These are phyloP conservation scores for Candida gorgasii DNA, from an alignment of 805 yeast species.

Conservation along the genomic window DNA sequence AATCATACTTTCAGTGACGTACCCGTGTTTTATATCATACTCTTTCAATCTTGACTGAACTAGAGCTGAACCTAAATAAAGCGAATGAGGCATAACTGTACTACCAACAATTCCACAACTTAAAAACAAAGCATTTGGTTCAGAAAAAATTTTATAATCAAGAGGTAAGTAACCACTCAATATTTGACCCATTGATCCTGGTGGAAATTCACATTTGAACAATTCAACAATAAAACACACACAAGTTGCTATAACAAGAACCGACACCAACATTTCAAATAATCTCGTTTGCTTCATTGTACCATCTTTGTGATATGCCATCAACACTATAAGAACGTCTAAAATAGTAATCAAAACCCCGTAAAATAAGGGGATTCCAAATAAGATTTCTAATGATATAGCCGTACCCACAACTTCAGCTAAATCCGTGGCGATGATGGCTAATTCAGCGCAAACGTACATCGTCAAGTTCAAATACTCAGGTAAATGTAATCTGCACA, in stretches of 20 bases:
- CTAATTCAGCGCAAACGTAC: conserved; percentile 81
- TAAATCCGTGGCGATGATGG: conserved; percentile 92
- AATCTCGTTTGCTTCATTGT: conserved; percentile 74
- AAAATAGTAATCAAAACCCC: conserved; percentile 86
- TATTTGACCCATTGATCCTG: conserved; percentile 54
- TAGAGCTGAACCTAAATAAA: conserved; percentile 45
- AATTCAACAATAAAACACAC: conserved; percentile 78
- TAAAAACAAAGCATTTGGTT: conserved; percentile 41
- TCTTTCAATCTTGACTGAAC: conserved; percentile 47
- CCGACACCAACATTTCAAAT: conserved; percentile 80
- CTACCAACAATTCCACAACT: conserved; percentile 49
- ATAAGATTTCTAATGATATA: conserved; percentile 81
- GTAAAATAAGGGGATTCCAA: conserved; percentile 72
- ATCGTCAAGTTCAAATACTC: conserved; percentile 57
- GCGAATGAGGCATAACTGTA: conserved; percentile 50
- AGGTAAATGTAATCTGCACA: conserved; percentile 76
- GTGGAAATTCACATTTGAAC: conserved; percentile 50
- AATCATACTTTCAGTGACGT: conserved; percentile 9
- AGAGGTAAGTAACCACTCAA: conserved; percentile 50
- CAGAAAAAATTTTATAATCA: conserved; percentile 28
- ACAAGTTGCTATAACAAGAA: conserved; percentile 78
- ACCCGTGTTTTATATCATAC: conserved; percentile 37
- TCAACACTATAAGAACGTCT: conserved; percentile 80
- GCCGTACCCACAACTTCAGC: conserved; percentile 99
- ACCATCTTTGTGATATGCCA: conserved; percentile 86